phyloP scores from a whole-genome alignment of 2,329 filamentous ascomycete species.

The Penicillium verrucosum region DNA sequence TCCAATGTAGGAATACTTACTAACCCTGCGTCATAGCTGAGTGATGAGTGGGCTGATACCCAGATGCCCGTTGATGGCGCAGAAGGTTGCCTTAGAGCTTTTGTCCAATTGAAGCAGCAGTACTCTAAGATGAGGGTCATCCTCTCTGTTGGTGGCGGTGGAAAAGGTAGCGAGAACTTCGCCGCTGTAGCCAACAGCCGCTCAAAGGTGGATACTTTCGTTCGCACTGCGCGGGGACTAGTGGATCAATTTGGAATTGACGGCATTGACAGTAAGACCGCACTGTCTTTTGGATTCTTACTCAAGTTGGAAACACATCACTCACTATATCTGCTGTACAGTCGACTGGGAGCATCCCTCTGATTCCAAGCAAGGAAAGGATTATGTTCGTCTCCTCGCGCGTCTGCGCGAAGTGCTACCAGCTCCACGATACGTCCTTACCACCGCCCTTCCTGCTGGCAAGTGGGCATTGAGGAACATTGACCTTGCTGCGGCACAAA shows the following conservation, averaged over 20 bases:
- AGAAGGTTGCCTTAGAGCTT: constrained; percentile 67
- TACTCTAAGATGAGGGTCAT: constrained; percentile 71
- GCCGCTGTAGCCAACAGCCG: constrained; percentile 63
- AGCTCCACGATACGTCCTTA: constrained; percentile 65
- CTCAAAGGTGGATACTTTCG: constrained; percentile 65
- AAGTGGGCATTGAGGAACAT: constrained; percentile 66
- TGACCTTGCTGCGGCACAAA: constrained; percentile 59
- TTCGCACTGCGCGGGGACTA: constrained; percentile 61
- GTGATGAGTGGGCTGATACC: constrained; percentile 74
- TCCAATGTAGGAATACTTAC: not conserved
- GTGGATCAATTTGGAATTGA: constrained; percentile 69
- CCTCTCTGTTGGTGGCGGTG: constrained; percentile 70
- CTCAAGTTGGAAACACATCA: not conserved
- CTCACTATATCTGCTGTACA: constrained; percentile 35
- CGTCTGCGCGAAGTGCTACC: constrained; percentile 66
- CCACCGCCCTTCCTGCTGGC: constrained; percentile 68
- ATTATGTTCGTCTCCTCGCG: constrained; percentile 68
- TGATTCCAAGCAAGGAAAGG: constrained; percentile 61
- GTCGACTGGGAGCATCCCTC: constrained; percentile 79
- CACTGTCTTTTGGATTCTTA: not conserved
- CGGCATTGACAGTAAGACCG: constrained; percentile 68
- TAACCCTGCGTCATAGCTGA: constrained; percentile 53
- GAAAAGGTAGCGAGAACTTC: constrained; percentile 63
- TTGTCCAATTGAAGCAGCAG: constrained; percentile 68
- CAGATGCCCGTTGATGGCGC: constrained; percentile 69